Conservation (phyloP, 306 rosid genomes). For the Neltuma alba region DNA sequence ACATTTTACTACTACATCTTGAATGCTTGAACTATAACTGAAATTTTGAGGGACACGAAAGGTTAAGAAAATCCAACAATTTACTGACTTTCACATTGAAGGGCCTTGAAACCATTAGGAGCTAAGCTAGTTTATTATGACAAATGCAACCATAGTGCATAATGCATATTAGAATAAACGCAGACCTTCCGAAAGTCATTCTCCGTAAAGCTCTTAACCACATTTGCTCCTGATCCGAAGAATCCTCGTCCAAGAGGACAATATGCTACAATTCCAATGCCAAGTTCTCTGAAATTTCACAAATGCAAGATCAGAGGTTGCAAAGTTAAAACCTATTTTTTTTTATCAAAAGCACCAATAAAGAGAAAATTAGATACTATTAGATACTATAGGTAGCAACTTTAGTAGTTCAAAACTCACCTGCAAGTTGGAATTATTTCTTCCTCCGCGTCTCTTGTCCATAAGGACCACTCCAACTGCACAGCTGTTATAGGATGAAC, state of each 20-base stretch:
- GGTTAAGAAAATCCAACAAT: background rate
- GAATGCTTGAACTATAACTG: background rate
- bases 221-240: background rate
- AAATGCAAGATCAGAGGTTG: background rate
- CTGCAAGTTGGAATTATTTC: constrained; percentile 62
- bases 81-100: background rate
- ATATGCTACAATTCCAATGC: constrained; percentile 7
- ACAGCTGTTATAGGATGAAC: constrained; percentile 56
- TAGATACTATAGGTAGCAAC: background rate
- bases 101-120: background rate
- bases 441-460: constrained; percentile 65
- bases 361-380: background rate
- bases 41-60: background rate
- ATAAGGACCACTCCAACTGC: constrained; percentile 64
- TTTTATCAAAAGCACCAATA: background rate
- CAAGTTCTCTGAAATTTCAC: constrained; percentile 37
- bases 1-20: background rate
- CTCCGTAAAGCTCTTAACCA: constrained; percentile 18
- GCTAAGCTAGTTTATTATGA: background rate
- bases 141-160: background rate
- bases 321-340: background rate
- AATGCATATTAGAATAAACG: background rate
- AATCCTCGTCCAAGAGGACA: constrained; percentile 4
- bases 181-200: constrained; percentile 59
- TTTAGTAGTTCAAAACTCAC: background rate